Evolutionary conservation across 208 protist genomes (phyloP), one percentile per base, ranked within the genome.

Genomic region (Histomonas meleagridis): DNA sequence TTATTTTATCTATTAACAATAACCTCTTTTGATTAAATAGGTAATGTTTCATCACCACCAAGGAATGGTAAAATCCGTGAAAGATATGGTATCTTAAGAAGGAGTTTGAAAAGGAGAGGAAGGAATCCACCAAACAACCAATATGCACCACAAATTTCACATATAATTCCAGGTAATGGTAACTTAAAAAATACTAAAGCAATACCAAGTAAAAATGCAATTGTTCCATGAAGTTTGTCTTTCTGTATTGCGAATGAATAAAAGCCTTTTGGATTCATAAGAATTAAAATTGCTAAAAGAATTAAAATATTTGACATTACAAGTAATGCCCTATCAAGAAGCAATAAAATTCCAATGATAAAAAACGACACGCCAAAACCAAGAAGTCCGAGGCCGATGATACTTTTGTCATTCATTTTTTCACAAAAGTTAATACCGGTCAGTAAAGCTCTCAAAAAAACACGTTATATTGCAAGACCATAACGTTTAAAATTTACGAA

Each of bases 251-350:
- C 40, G n/a, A 79, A 79, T 16, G 32, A 32, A 28, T 49, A 79
- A 4, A 79, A 40, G 0, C 70, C 70, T 79, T 48, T n/a, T 38
- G 70, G 70, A n/a, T 9, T 46, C 40, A 79, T 51, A 4, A 79
- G n/a, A 40, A 79, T 49, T 46, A 51, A 12, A n/a, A 79, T 79
- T 51, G 40, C 32, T 14, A 79, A 51, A n/a, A 79, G n/a, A 23
- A 79, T 23, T 18, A 79, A 38, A 49, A 79, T 40, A 51, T 79
- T 79, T 46, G 70, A 79, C 70, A 79, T 79, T 51, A 79, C 40
- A 28, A 79, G 70, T 0, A 79, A 40, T 1, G 70, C 70, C 16
- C 70, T 48, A 51, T 79, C 70, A 4, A 79, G 40, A 38, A 79
- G 40, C 40, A 79, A 32, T 0, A 79, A 5, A n/a, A 51, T 51